Base-by-base conservation (phyloP, 768 basidiomycete species). In the Suillus subluteus region DNA sequence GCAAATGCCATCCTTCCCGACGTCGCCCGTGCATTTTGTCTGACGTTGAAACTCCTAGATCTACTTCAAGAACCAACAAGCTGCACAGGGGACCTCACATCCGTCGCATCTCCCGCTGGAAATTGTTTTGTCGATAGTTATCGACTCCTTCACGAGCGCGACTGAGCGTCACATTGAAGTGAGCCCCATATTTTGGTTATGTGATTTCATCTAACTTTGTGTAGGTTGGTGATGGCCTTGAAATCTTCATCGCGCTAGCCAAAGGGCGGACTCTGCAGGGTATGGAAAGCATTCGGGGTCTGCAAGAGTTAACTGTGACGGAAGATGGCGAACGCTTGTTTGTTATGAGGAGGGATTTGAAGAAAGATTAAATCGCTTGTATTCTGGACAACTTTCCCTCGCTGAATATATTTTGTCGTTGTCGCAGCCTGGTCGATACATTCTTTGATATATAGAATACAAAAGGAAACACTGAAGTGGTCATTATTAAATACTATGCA, bases 121-220 rank as follows among this genome's bases (percentile, higher is more conserved):
- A 30, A 88, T 88, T 13, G 95, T 98, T 9, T 81, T 98, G 63
- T 82, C 87, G 38, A 87, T 99, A 76, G 94, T 98, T 72, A 92
- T 95, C 67, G 97, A 99, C 81, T 94, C 95, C 11, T 99, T 99
- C 79, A 97, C 96, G 35, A 88, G 94, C 70, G 98, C 98, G 35
- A 99, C 98, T 16, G 98, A 99, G 81, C 89, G 98, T 70, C 97
- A 99, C 79, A 99, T 99, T 75, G 96, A 99, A 88, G 93, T 93
- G 68, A 68, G 41, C 15, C n/a, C 56, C 6, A 50, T 67, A 52
- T 65, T 73, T 64, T 59, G 16, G 64, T 62, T 55, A 48, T 52
- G 46, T 52, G 46, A 64, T 15, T n/a, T 46, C 40, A 12, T 9
- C 70, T 32, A 44, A 52, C 54, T 43, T 65, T 58, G 46, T 30